Conservation (phyloP, 148 eudicot species). For the Rhododendron vialii region DNA sequence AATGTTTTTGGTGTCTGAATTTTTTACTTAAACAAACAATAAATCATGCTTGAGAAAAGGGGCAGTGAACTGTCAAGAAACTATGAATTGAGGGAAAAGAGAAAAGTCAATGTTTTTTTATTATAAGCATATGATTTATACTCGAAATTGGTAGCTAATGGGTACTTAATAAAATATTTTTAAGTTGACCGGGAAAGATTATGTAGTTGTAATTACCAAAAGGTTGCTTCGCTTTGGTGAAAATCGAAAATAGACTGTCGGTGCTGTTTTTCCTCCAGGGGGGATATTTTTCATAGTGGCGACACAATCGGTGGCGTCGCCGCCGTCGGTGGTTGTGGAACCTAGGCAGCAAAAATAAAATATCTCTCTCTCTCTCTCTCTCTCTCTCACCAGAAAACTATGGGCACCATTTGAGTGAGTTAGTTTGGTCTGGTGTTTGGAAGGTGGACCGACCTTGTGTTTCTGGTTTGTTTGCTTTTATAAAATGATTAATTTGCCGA, state of each 20-base stretch:
- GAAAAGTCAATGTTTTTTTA: not conserved
- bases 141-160: not conserved
- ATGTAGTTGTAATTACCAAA: not conserved
- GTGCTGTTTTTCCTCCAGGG: not conserved
- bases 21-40: not conserved
- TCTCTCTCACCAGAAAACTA: too few relatives aligned
- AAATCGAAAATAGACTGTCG: slow-evolving; percentile 6
- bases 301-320: slow-evolving; percentile 25
- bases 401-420: not conserved
- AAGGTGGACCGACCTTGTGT: too few relatives aligned
- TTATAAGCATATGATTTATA: not conserved
- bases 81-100: not conserved
- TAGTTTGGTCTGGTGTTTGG: not conserved
- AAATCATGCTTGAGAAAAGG: slow-evolving; percentile 4
- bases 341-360: not conserved
- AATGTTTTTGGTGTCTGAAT: not conserved
- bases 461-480: not conserved
- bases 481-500: not conserved
- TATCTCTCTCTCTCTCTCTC: too few relatives aligned
- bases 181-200: not conserved
- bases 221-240: slow-evolving; percentile 2
- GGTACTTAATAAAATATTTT: not conserved
- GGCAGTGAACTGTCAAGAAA: not conserved
- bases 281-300: slow-evolving; percentile 9
- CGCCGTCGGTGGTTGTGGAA: slow-evolving; percentile 19